These are phyloP conservation scores for Penicillium desertorum DNA, from an alignment of 495 filamentous ascomycete species.

Conservation along the genomic window DNA sequence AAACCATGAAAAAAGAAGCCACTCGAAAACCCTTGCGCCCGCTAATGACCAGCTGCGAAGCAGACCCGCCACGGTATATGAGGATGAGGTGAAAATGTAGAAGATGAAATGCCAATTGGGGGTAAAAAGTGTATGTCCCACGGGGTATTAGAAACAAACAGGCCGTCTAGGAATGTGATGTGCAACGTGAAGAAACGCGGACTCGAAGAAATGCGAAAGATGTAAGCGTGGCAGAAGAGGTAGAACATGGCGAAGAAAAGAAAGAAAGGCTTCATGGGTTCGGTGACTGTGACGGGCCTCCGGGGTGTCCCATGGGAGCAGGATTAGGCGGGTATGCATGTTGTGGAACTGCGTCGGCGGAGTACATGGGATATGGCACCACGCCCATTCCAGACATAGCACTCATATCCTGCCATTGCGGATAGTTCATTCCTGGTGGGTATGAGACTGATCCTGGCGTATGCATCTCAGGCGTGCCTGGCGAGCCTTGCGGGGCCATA, in stretches of 20 bases:
- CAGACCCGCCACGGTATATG: slow-evolving; percentile 35
- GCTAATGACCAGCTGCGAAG: slow-evolving; percentile 47
- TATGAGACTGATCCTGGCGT: slow-evolving; percentile 37
- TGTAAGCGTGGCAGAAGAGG: slow-evolving; percentile 1
- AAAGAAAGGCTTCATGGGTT: background rate
- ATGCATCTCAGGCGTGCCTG: slow-evolving; percentile 34
- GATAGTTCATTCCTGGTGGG: slow-evolving; percentile 37
- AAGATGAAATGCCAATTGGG: slow-evolving; percentile 22
- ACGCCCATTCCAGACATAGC: slow-evolving; percentile 36
- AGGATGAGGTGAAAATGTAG: slow-evolving; percentile 26
- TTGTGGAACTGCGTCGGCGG: slow-evolving; percentile 32
- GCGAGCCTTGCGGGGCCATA: slow-evolving; percentile 29
- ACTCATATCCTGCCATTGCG: slow-evolving; percentile 41
- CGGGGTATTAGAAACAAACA: slow-evolving; percentile 39
- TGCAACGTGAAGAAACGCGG: slow-evolving; percentile 23
- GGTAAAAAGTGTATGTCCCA: slow-evolving; percentile 24
- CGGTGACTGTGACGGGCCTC: slow-evolving; percentile 27
- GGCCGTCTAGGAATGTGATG: slow-evolving; percentile 31
- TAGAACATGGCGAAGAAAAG: background rate
- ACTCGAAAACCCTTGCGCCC: slow-evolving; percentile 43
- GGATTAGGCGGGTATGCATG: slow-evolving; percentile 29
- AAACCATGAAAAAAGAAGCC: slow-evolving; percentile 33
- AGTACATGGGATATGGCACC: slow-evolving; percentile 43
- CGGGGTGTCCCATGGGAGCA: slow-evolving; percentile 41
- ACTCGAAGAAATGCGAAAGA: slow-evolving; percentile 10